Base-by-base conservation (phyloP, 768 basidiomycete species). In the Kondoa subrosea region DNA sequence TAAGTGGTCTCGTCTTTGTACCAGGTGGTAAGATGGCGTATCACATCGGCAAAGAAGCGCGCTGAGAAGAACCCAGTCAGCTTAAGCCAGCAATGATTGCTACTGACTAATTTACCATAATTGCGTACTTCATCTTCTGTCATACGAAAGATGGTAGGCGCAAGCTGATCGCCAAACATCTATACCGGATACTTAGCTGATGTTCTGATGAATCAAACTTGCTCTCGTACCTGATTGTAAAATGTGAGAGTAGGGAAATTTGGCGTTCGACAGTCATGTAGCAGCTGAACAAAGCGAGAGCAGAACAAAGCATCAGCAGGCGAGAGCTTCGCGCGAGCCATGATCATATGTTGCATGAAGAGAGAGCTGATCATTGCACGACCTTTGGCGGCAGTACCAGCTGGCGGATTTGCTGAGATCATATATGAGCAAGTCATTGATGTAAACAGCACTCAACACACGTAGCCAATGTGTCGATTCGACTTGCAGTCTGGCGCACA, bases 231-330 rank as follows among this genome's bases (percentile, higher is more conserved):
- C 79, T 83, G 86, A 77, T 92, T 86, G 74, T 91, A 95, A 69
- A 87, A 85, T 74, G 84, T 82, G 14, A 95, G 77, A 0, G 91
- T 91, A 40, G 87, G 85, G 76, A 96, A 99, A 1, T 87, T 86
- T 8, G 85, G 84, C 0, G 92, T 92, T n/a, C 89, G 91, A 75
- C 86, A 83, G 16, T 83, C 82, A 72, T 99, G 95, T 69, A 96
- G 80, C 16, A 86, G 81, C 75, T 87, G 87, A 76, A 97, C 87
- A 74, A 97, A 86, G 71, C 89, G 87, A 1, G 89, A 87, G 67
- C 90, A 91, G 72, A 85, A 99, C 67, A 93, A 87, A 29, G 95
- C 93, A 77, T 99, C 95, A 84, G 91, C 89, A 0, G 91, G 91
- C 0, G 93, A 93, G n/a, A 96, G 79, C 56, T 96, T 79, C 71